Evolutionary conservation across 2,329 filamentous ascomycete species (phyloP).

Genomic region (Hortaea werneckii): DNA sequence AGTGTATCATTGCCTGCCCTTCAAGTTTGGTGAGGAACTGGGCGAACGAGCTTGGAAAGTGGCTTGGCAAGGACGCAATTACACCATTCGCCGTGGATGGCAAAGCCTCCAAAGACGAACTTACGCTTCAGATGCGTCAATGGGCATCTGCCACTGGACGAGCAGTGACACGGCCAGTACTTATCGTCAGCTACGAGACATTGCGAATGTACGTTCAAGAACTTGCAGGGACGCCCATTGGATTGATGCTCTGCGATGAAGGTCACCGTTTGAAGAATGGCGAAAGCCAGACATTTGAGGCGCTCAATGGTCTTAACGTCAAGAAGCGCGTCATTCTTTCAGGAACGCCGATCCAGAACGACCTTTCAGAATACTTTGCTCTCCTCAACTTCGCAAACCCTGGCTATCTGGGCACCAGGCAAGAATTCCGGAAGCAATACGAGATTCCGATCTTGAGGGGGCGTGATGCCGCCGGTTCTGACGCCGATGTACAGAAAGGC

Average conservation of each 20-base stretch:
- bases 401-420: slow-evolving; percentile 74
- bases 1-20: slow-evolving; percentile 92
- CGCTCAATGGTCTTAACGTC: slow-evolving; percentile 82
- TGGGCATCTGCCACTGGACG: slow-evolving; percentile 92
- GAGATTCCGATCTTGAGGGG: slow-evolving; percentile 87
- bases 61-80: slow-evolving; percentile 85
- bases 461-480: slow-evolving; percentile 79
- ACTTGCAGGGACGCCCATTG: slow-evolving; percentile 80
- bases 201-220: slow-evolving; percentile 83
- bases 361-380: slow-evolving; percentile 95
- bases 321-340: slow-evolving; percentile 87
- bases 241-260: slow-evolving; percentile 88
- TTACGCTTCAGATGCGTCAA: slow-evolving; percentile 80
- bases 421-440: slow-evolving; percentile 87
- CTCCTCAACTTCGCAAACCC: slow-evolving; percentile 96
- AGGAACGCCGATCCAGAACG: slow-evolving; percentile 95
- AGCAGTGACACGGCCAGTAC: slow-evolving; percentile 77
- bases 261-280: slow-evolving; percentile 94
- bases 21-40: slow-evolving; percentile 95
- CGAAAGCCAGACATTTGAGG: slow-evolving; percentile 89
- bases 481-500: slow-evolving; percentile 70
- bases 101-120: slow-evolving; percentile 87
- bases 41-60: slow-evolving; percentile 94
- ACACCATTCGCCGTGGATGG: slow-evolving; percentile 93
- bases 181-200: slow-evolving; percentile 97